A percentile compares a stretch with the other conserved stretches of the same genome.
These are phyloP conservation scores for Pleurotus sapidus DNA, from an alignment of 768 basidiomycete species.

Conservation along the genomic window DNA sequence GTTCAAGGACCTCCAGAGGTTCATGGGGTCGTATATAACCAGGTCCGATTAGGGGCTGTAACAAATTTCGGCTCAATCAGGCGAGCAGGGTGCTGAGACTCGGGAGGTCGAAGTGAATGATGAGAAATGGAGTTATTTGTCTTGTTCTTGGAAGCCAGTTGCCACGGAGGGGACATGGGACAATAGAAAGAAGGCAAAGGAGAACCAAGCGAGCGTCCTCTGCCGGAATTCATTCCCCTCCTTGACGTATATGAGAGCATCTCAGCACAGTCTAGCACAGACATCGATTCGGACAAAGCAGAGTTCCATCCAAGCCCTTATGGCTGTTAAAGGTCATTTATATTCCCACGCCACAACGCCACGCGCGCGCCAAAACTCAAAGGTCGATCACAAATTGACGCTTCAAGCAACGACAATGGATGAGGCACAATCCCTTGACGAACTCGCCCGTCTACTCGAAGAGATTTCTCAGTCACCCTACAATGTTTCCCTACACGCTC, in stretches of 20 bases:
- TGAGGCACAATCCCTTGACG: constrained; percentile 59
- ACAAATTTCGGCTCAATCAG: background rate
- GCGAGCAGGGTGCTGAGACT: background rate
- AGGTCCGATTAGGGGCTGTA: constrained; percentile 8
- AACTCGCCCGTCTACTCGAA: constrained; percentile 56
- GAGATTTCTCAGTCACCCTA: constrained; percentile 57
- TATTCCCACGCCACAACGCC: background rate
- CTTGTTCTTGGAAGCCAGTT: background rate
- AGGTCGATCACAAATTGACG: background rate
- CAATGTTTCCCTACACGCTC: constrained; percentile 59
- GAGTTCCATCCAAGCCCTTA: background rate
- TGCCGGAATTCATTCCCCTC: background rate
- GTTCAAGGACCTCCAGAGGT: background rate
- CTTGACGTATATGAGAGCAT: constrained; percentile 1
- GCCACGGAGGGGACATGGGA: background rate
- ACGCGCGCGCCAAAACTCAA: background rate
- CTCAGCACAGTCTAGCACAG: background rate
- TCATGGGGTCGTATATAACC: background rate
- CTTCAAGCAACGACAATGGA: constrained; percentile 39
- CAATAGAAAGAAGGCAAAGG: constrained; percentile 5
- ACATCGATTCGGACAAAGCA: background rate
- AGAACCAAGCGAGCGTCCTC: constrained; percentile 7
- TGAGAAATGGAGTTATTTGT: constrained; percentile 9
- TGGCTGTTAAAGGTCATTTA: background rate
- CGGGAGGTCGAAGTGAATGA: background rate